Percentiles rank a stretch among this genome's conserved stretches.
Conservation (phyloP, 768 basidiomycete genomes). For the Kwoniella dejecticola region DNA sequence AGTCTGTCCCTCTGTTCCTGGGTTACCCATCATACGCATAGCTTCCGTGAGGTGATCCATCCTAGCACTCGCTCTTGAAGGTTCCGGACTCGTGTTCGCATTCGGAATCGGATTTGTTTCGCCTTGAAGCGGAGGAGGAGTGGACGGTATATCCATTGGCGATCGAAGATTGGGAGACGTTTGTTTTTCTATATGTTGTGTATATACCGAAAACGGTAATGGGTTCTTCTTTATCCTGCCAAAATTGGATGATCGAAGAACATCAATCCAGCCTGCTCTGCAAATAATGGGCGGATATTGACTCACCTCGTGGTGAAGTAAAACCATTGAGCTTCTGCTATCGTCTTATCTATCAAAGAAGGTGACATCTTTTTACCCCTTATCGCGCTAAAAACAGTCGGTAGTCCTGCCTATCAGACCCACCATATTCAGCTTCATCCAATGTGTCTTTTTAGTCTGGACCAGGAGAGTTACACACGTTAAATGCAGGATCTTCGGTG, state of each 20-base stretch:
- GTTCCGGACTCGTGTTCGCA: neutral
- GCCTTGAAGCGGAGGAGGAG: neutral
- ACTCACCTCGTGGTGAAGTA: constrained; percentile 36
- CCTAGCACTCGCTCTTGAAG: neutral
- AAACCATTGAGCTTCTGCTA: constrained; percentile 45
- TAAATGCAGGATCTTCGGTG: constrained; percentile 39
- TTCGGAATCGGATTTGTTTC: neutral
- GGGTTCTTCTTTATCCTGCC: constrained; percentile 18
- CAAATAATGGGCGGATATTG: neutral
- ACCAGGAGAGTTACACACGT: constrained; percentile 20
- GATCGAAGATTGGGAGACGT: no score
- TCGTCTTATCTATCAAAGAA: constrained; percentile 38
- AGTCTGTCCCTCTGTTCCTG: constrained; percentile 6
- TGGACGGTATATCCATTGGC: no score
- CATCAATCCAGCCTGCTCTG: no score
- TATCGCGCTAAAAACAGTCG: constrained; percentile 36
- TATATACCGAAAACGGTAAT: constrained; percentile 31
- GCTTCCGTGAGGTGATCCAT: constrained; percentile 32
- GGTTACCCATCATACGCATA: constrained; percentile 27
- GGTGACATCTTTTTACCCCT: constrained; percentile 25
- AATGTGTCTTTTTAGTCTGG: no score
- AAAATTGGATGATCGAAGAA: neutral
- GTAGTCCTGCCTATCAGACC: constrained; percentile 33
- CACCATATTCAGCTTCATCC: no score
- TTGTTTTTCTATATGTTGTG: constrained; percentile 2